Evolutionary conservation across 2,329 filamentous ascomycete species (phyloP).

Genomic region (Monosporascus sp.): DNA sequence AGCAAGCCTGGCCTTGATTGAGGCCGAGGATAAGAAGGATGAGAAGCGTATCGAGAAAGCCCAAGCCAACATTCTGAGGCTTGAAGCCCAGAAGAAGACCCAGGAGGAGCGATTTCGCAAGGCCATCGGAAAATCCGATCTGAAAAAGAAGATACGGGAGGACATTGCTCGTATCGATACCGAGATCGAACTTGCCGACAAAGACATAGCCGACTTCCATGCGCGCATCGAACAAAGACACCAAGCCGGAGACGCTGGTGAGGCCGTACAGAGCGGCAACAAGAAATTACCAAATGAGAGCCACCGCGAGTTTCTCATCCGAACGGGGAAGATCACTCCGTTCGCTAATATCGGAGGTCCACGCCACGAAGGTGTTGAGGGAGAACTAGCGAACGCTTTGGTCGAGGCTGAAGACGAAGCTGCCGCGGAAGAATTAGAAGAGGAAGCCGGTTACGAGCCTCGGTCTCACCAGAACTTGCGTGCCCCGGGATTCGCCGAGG

Average conservation of each 20-base stretch:
- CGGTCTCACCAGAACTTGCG: slow-evolving; percentile 68
- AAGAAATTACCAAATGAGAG: slow-evolving; percentile 72
- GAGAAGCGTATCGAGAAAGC: slow-evolving; percentile 57
- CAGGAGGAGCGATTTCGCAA: slow-evolving; percentile 42
- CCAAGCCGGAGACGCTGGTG: slow-evolving; percentile 40
- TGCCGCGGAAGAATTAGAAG: slow-evolving; percentile 42
- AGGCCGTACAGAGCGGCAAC: slow-evolving; percentile 41
- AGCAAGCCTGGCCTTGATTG: slow-evolving; percentile 53
- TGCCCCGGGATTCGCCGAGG: slow-evolving; percentile 65
- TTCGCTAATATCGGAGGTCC: slow-evolving; percentile 74
- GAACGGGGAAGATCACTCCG: slow-evolving; percentile 95
- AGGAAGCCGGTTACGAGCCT: slow-evolving; percentile 39
- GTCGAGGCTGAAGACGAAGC: slow-evolving; percentile 78
- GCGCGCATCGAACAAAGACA: slow-evolving; percentile 74
- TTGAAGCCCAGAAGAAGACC: slow-evolving; percentile 60
- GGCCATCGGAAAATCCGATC: slow-evolving; percentile 39
- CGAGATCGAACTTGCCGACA: slow-evolving; percentile 59
- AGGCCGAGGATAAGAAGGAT: slow-evolving; percentile 59
- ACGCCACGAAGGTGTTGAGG: slow-evolving; percentile 56
- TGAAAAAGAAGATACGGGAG: slow-evolving; percentile 53
- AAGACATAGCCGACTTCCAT: slow-evolving; percentile 76
- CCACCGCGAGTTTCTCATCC: slow-evolving; percentile 82
- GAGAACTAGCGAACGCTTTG: slow-evolving; percentile 70
- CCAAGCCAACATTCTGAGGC: slow-evolving; percentile 48
- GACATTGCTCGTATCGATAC: slow-evolving; percentile 63